Evolutionary conservation across 1,284 basidiomycete species (phyloP).

Genomic region (Serendipita sp.): DNA sequence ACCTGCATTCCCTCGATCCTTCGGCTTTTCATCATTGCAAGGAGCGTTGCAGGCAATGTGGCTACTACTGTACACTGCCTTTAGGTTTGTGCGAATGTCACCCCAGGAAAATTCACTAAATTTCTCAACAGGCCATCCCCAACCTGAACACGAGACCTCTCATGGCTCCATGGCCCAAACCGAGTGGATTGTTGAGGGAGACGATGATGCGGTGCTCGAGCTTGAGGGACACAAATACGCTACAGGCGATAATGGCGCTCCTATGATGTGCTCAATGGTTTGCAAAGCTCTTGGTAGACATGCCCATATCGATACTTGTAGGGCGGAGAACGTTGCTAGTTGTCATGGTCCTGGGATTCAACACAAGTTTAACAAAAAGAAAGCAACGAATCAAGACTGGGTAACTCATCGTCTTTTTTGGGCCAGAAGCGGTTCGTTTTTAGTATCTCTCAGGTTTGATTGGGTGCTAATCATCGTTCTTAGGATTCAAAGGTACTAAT

Average conservation of each 20-base stretch:
- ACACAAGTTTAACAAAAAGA: conserved; percentile 35
- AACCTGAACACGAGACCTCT: conserved; percentile 44
- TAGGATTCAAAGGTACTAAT: conserved; percentile 21
- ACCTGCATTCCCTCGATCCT: conserved; percentile 32
- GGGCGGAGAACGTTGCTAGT: conserved; percentile 22
- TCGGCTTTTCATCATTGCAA: conserved; percentile 37
- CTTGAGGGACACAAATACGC: conserved; percentile 36
- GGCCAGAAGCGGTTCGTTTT: conserved; percentile 34
- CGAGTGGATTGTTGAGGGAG: conserved; percentile 40
- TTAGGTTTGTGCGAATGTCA: conserved; percentile 24
- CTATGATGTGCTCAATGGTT: conserved; percentile 47
- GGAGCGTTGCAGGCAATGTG: conserved; percentile 36
- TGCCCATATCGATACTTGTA: conserved; percentile 43
- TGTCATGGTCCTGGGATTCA: conserved; percentile 33
- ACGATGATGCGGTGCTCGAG: conserved; percentile 33
- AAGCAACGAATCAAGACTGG: conserved; percentile 34
- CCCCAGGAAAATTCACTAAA: not conserved
- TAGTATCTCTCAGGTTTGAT: not conserved
- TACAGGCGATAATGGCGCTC: conserved; percentile 35
- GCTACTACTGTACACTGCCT: conserved; percentile 44
- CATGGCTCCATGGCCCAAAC: conserved; percentile 50
- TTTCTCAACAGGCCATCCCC: conserved; percentile 34
- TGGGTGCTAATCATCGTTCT: not conserved
- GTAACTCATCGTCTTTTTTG: conserved; percentile 43
- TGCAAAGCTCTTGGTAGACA: conserved; percentile 41